Evolutionary conservation across 805 yeast species (phyloP).

Genomic region (Candida saitoana): DNA sequence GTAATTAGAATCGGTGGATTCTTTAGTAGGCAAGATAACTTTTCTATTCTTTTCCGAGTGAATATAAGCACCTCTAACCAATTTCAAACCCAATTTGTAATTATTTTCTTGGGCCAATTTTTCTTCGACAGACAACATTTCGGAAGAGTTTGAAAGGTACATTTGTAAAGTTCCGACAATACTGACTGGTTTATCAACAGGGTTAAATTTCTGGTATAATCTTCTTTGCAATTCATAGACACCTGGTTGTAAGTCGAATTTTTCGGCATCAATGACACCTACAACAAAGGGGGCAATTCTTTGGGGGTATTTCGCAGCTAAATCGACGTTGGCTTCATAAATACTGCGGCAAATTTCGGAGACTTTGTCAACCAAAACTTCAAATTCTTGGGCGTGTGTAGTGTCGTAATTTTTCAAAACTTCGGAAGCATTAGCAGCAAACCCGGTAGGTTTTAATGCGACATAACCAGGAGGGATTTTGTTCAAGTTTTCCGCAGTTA

Average conservation of each 20-base stretch:
- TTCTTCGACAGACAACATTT: constrained; percentile 59
- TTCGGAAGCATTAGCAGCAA: constrained; percentile 70
- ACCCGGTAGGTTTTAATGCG: constrained; percentile 91
- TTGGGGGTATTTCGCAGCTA: constrained; percentile 51
- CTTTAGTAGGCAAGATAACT: constrained; percentile 72
- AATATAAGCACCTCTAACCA: constrained; percentile 93
- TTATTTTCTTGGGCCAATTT: constrained; percentile 54
- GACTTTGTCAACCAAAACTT: constrained; percentile 62
- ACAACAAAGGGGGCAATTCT: constrained; percentile 71
- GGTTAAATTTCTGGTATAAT: constrained; percentile 70
- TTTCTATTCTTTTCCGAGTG: constrained; percentile 78
- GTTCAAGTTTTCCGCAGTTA: constrained; percentile 45
- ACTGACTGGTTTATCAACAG: constrained; percentile 50
- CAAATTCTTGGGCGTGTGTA: constrained; percentile 45
- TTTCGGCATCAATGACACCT: constrained; percentile 88
- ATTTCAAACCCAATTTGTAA: constrained; percentile 79
- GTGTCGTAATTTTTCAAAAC: constrained; percentile 64
- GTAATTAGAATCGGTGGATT: constrained; percentile 74
- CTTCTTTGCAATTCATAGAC: constrained; percentile 87
- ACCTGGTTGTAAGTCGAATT: constrained; percentile 81
- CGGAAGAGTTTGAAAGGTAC: constrained; percentile 72
- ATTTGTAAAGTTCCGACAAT: constrained; percentile 91
- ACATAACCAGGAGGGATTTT: constrained; percentile 86
- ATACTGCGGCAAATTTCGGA: constrained; percentile 56
- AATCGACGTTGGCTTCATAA: constrained; percentile 46